Percentiles rank a stretch among this genome's conserved stretches.
Conservation (phyloP, 768 basidiomycete species). For the Boletus edulis region DNA sequence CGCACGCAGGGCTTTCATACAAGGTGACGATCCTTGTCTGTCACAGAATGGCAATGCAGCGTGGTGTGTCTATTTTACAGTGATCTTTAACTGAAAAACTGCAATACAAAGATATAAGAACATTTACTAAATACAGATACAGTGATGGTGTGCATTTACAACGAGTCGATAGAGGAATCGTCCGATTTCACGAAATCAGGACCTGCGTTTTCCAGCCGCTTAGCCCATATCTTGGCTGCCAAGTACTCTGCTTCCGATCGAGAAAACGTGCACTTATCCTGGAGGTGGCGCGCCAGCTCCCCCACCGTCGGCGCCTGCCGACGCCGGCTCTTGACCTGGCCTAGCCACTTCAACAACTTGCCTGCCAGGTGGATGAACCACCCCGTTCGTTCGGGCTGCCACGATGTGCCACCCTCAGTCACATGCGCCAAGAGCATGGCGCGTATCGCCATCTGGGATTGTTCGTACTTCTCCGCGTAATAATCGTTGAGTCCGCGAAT, state of each 20-base stretch:
- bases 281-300: slow-evolving; percentile 22
- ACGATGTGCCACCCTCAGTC: slow-evolving; percentile 9
- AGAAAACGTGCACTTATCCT: slow-evolving; percentile 23
- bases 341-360: slow-evolving; percentile 18
- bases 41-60: slow-evolving; percentile 2
- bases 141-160: background rate
- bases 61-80: background rate
- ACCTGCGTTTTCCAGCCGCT: slow-evolving; percentile 16
- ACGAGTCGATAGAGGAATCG: slow-evolving; percentile 11
- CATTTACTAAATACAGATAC: background rate
- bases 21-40: background rate
- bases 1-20: slow-evolving; percentile 1
- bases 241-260: slow-evolving; percentile 20
- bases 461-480: slow-evolving; percentile 29
- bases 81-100: too few relatives aligned
- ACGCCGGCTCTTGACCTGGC: slow-evolving; percentile 11
- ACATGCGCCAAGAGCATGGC: slow-evolving; percentile 20
- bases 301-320: slow-evolving; percentile 16
- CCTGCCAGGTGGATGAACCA: slow-evolving; percentile 27
- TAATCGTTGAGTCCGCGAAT: slow-evolving; percentile 24
- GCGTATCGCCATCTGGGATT: slow-evolving; percentile 30
- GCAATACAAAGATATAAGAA: slow-evolving; percentile 9
- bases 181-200: slow-evolving; percentile 26
- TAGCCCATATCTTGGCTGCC: slow-evolving; percentile 24
- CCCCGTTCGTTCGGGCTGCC: slow-evolving; percentile 20